These are phyloP conservation scores for Colletotrichum horii DNA, from an alignment of 2,329 filamentous ascomycete species.

Conservation along the genomic window DNA sequence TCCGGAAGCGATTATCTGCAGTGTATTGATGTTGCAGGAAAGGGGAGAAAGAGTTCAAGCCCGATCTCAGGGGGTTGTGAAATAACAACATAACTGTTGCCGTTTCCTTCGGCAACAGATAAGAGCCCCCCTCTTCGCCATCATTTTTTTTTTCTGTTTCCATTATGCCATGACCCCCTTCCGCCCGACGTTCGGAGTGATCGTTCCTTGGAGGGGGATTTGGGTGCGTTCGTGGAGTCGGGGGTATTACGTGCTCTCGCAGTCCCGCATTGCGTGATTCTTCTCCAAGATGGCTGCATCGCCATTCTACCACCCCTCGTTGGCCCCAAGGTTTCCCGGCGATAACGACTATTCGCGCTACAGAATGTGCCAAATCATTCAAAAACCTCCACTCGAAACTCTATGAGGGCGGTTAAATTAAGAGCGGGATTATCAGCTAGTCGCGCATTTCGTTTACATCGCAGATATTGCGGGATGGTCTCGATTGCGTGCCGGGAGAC, in stretches of 20 bases:
- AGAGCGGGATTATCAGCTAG: neutral
- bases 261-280: slow-evolving; percentile 23
- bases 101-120: neutral
- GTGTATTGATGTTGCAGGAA: neutral
- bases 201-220: neutral
- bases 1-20: neutral
- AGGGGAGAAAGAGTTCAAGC: neutral
- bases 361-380: neutral
- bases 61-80: neutral
- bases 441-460: neutral
- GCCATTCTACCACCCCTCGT: neutral
- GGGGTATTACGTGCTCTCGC: slow-evolving; percentile 17
- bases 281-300: slow-evolving; percentile 23
- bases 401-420: neutral
- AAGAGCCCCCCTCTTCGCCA: neutral
- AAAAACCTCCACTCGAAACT: neutral
- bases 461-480: neutral
- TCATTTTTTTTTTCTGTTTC: neutral
- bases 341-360: neutral
- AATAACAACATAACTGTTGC: neutral
- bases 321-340: neutral
- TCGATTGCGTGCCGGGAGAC: neutral
- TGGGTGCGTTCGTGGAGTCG: neutral
- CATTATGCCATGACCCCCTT: neutral
- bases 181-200: slow-evolving; percentile 5